These are phyloP conservation scores for Aristolochia californica DNA, from an alignment of 164 flowering plant genomes.

Conservation along the genomic window DNA sequence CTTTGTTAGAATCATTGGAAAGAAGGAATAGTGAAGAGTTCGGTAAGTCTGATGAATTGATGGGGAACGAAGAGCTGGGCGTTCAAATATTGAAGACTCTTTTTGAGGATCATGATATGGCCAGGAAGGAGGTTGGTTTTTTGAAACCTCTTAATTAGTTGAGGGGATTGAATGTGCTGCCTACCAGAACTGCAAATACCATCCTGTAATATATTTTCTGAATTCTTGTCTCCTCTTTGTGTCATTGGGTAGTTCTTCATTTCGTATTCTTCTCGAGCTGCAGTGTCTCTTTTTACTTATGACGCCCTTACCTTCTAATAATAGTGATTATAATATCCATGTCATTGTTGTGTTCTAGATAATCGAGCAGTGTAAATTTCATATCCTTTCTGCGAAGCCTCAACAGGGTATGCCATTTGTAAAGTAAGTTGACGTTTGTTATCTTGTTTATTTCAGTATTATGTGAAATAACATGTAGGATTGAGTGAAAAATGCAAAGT, in stretches of 20 bases:
- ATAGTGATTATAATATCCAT: no score
- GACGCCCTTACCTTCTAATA: no score
- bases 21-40: conserved; percentile 24
- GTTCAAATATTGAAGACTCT: conserved; percentile 49
- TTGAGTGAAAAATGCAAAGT: no score
- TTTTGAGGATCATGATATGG: conserved; percentile 80
- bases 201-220: background rate
- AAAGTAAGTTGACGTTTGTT: conserved; percentile 28
- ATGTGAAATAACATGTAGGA: no score
- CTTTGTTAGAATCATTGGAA: conserved; percentile 54
- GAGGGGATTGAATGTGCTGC: background rate
- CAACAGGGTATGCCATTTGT: conserved; percentile 48
- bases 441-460: background rate
- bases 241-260: background rate
- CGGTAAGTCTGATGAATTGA: conserved; percentile 29
- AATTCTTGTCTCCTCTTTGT: background rate
- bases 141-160: background rate
- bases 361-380: conserved; percentile 77
- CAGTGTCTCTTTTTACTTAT: no score
- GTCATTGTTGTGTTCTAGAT: conserved; percentile 35
- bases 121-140: conserved; percentile 66
- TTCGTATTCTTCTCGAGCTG: background rate
- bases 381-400: conserved; percentile 64
- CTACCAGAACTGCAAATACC: background rate
- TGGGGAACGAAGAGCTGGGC: conserved; percentile 60